Evolutionary conservation across 2,329 filamentous ascomycete genomes (phyloP), one percentile per base, ranked within the genome.

Genomic region (Pyrenophora tritici-repentis): DNA sequence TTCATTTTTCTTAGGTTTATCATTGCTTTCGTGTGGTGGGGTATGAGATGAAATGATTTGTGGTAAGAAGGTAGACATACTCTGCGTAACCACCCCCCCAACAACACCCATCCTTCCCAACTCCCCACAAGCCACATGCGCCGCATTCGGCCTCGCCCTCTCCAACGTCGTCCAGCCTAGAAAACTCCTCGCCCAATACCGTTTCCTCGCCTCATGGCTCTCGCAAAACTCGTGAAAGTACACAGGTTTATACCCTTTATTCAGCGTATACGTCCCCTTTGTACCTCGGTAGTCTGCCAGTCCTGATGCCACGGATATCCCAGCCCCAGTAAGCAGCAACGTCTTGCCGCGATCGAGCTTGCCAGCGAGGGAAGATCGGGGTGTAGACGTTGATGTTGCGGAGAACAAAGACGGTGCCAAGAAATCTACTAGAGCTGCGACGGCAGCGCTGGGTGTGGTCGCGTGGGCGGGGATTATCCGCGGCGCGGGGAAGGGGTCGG

Each of bases 171-270:
- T 86, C 92, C 92, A 97, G 32, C 94, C 94, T 16, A 99, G 77
- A 73, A 96, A 99, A 68, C 90, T 96, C 41, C 94, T 80, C 1
- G 94, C 93, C 94, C 94, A 99, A 72, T 99, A 99, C 55, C 94
- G 81, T 74, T 97, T 94, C 59, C 94, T 81, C 10, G 89, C 86
- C 71, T 92, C 90, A 74, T 97, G 93, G 58, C 79, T 89, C 39
- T 81, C 78, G 36, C 91, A 75, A 68, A 97, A 99, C 72, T 99
- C 94, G 72, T 91, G 86, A 73, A 89, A 92, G 77, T 96, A 99
- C 60, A 96, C 95, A 26, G 93, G 94, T 2, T 89, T 85, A 70
- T 96, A 97, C 12, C 84, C 85, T 76, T 89, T 91, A 77, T 97
- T 97, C 67, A 94, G 82, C 36, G 91, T 87, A 71, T 99, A 99